Base-by-base conservation (phyloP, 768 basidiomycete genomes). In the Roridomyces roridus region DNA sequence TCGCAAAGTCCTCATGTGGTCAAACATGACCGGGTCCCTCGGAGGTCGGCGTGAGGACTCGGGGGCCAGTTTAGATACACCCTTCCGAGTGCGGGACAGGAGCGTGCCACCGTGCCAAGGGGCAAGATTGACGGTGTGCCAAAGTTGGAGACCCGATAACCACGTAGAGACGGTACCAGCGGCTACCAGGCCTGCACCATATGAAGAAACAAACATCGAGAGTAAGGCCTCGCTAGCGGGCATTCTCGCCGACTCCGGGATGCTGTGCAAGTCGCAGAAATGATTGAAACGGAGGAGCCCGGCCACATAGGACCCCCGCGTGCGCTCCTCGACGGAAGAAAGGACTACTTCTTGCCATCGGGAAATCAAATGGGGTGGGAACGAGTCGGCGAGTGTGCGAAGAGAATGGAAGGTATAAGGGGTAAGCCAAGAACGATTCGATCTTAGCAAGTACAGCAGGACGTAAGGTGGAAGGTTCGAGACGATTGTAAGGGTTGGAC, bases 291-390 rank as follows among this genome's bases (percentile, higher is more conserved):
- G n/a, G n/a, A 74, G 64, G 0, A 74, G 37, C 0, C 74, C 72
- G 0, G 75, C 71, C 0, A 66, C 71, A 41, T 77, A 77, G 6
- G 66, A 65, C 9, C 29, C 43, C 6, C 42, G 51, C 4, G 68
- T 70, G 10, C 41, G 57, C 14, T 63, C 42, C 2, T 67, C 64
- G 2, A 70, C 47, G 26, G 59, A 21, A n/a, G 28, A 10, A 2
- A 42, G 17, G 9, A 55, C n/a, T 17, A 53, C 40, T 43, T 28
- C 18, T 25, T 46, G 40, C 44, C 45, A 56, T 44, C 36, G 46
- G 18, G 54, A 31, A 44, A 43, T 39, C 52, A 37, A 54, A 43
- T 37, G 18, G 45, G 56, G 18, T 46, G 48, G 18, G 29, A 58
- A 29, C 43, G 31, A 20, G 17, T 11, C 18, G 11, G 31, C 20